These are phyloP conservation scores for Echeveria elegans DNA, from an alignment of 164 flowering plant genomes.

Conservation along the genomic window DNA sequence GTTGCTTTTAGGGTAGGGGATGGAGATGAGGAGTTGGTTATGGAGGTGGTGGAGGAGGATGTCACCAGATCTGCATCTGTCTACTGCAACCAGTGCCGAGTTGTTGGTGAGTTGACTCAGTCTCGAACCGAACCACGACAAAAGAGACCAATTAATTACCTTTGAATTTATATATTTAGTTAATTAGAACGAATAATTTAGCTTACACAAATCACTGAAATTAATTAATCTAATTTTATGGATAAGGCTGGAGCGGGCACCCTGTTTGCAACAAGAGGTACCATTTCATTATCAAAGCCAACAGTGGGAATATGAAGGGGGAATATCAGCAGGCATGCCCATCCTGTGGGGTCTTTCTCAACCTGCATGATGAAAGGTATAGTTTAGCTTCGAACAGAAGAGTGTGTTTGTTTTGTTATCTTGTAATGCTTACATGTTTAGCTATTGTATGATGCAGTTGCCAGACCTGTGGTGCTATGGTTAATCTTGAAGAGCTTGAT, in stretches of 20 bases:
- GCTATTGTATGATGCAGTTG: background rate
- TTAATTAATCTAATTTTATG: background rate
- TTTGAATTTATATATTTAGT: no score
- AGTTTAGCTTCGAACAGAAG: background rate
- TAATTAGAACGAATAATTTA: no score
- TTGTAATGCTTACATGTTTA: background rate
- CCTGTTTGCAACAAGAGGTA: constrained; percentile 30
- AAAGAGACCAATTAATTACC: no score
- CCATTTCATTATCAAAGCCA: constrained; percentile 25
- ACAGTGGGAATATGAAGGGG: background rate
- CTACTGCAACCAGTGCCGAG: constrained; percentile 22
- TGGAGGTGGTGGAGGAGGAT: constrained; percentile 21
- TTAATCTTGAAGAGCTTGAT: constrained; percentile 17
- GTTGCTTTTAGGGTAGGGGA: constrained; percentile 18
- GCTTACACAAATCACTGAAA: background rate
- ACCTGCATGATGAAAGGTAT: constrained; percentile 19
- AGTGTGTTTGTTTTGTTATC: background rate
- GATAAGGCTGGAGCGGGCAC: constrained; percentile 27
- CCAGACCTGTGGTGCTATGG: background rate
- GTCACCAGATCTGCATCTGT: constrained; percentile 18
- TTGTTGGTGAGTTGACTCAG: constrained; percentile 18
- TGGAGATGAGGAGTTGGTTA: background rate
- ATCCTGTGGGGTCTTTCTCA: constrained; percentile 13
- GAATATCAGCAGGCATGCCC: constrained; percentile 15
- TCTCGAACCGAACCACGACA: background rate